These are phyloP conservation scores for Fusarium sp. DNA, from an alignment of 2,329 filamentous ascomycete genomes.

Conservation along the genomic window DNA sequence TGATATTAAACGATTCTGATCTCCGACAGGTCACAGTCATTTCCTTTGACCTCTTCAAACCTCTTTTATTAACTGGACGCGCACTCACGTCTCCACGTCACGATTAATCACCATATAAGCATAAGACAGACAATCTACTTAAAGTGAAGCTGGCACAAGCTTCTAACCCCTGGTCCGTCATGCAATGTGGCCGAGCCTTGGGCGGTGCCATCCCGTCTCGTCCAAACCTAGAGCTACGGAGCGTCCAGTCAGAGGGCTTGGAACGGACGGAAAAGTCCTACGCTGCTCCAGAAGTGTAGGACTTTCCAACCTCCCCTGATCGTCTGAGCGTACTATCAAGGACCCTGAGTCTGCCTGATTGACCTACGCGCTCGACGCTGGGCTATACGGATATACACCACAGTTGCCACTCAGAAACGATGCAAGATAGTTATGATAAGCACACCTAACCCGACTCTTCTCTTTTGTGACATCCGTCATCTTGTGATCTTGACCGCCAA, in stretches of 20 bases:
- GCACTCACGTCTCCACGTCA: constrained; percentile 13
- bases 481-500: constrained; percentile 8
- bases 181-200: constrained; percentile 39
- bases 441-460: not conserved
- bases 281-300: constrained; percentile 31
- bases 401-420: constrained; percentile 9
- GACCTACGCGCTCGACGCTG: not conserved
- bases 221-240: constrained; percentile 18
- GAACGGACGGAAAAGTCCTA: constrained; percentile 37
- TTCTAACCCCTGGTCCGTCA: constrained; percentile 39
- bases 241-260: constrained; percentile 25
- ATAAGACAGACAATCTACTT: constrained; percentile 4
- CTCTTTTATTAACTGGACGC: not conserved
- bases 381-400: constrained; percentile 8
- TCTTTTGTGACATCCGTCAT: not conserved
- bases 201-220: constrained; percentile 38
- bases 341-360: constrained; percentile 23
- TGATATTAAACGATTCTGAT: constrained; percentile 41
- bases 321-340: not conserved
- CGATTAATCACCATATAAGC: constrained; percentile 9
- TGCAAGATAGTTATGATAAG: constrained; percentile 2
- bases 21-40: constrained; percentile 6
- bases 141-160: constrained; percentile 45
- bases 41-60: not conserved
- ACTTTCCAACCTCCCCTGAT: constrained; percentile 15